Evolutionary conservation across 805 yeast genomes (phyloP).

Genomic region (Jamesozyma lodderae): DNA sequence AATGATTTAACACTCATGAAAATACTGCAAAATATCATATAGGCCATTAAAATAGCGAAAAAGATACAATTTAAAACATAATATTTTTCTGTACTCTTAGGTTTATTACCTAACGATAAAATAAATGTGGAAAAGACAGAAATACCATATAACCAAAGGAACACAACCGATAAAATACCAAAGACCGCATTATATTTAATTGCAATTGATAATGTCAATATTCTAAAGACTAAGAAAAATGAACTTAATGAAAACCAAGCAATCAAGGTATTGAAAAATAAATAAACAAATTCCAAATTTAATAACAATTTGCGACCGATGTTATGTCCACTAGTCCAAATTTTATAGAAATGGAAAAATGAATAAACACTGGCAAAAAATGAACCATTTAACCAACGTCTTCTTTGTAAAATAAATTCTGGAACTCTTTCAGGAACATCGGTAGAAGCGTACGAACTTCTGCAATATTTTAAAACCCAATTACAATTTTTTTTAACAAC

Average conservation of each 20-base stretch:
- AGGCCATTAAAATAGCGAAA: slow-evolving; percentile 82
- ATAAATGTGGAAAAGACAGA: slow-evolving; percentile 80
- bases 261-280: slow-evolving; percentile 60
- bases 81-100: slow-evolving; percentile 76
- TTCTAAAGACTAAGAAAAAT: slow-evolving; percentile 82
- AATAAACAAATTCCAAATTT: slow-evolving; percentile 73
- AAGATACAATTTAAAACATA: slow-evolving; percentile 66
- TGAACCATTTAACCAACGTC: slow-evolving; percentile 96
- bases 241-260: slow-evolving; percentile 92
- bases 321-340: slow-evolving; percentile 76
- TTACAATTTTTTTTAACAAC: slow-evolving; percentile 71
- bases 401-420: slow-evolving; percentile 81
- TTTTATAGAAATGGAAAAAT: slow-evolving; percentile 60
- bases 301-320: slow-evolving; percentile 56
- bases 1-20: slow-evolving; percentile 70
- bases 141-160: slow-evolving; percentile 77
- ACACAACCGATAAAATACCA: slow-evolving; percentile 62
- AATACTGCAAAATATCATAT: slow-evolving; percentile 81
- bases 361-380: slow-evolving; percentile 91
- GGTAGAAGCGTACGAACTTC: slow-evolving; percentile 83
- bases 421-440: slow-evolving; percentile 88
- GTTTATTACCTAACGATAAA: slow-evolving; percentile 87
- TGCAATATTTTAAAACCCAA: slow-evolving; percentile 80
- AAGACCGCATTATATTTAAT: slow-evolving; percentile 45
- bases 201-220: slow-evolving; percentile 73